Evolutionary conservation across 169 alveolate genomes (phyloP).

Genomic region (Neospora caninum): DNA sequence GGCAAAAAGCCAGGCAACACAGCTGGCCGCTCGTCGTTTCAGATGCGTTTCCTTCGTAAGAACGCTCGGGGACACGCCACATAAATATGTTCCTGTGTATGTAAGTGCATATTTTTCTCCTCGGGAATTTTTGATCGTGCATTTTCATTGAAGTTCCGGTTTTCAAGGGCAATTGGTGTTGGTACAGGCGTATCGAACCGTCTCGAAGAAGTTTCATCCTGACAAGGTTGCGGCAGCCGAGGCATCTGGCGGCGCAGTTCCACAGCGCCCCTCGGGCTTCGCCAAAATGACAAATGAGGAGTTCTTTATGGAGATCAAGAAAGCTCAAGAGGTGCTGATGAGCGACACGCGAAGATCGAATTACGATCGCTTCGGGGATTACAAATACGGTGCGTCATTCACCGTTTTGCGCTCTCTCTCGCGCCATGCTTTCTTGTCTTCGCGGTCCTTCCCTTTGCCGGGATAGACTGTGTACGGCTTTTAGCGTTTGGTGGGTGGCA

Average conservation of each 20-base stretch:
- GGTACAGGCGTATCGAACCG: slow-evolving; percentile 55
- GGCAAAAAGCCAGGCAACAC: no score
- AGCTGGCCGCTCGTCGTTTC: no score
- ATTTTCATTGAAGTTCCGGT: no score
- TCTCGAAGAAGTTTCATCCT: slow-evolving; percentile 52
- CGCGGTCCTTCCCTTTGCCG: no score
- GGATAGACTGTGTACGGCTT: no score
- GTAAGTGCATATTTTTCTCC: no score
- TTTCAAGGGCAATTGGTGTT: no score
- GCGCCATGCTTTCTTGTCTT: not conserved
- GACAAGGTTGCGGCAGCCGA: slow-evolving; percentile 48
- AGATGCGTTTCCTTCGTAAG: no score
- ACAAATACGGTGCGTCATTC: slow-evolving; percentile 23
- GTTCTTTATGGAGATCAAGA: slow-evolving; percentile 46
- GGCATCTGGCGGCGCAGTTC: slow-evolving; percentile 6
- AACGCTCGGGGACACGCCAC: no score
- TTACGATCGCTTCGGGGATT: slow-evolving; percentile 49
- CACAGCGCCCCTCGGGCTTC: slow-evolving; percentile 19
- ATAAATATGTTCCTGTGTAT: no score
- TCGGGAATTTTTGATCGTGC: no score
- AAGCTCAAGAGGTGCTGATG: slow-evolving; percentile 49
- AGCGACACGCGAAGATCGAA: slow-evolving; percentile 16
- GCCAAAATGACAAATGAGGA: not conserved
- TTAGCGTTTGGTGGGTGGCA: no score
- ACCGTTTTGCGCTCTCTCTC: not conserved